A percentile compares a stretch with the other conserved stretches of the same genome.
These are phyloP conservation scores for Acanthamoeba triangularis DNA, from an alignment of 208 protist species.

Conservation along the genomic window DNA sequence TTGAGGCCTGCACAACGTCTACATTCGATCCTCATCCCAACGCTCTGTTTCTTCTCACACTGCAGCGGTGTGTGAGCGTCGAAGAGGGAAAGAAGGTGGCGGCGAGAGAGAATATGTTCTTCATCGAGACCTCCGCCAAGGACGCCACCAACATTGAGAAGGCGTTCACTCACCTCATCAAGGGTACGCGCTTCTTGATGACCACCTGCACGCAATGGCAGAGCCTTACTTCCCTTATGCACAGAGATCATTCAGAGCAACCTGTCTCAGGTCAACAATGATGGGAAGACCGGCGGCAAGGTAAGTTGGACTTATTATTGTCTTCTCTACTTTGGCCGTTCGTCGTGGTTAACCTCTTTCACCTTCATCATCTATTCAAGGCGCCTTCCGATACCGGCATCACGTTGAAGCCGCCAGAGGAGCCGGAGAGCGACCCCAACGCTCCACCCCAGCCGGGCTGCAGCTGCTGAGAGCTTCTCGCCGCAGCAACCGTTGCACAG, in stretches of 20 bases:
- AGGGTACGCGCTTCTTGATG: conserved; percentile 2
- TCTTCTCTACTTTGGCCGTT: not conserved
- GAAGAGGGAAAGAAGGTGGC: conserved; percentile 99
- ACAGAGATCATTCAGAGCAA: conserved; percentile 39
- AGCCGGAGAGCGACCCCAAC: not conserved
- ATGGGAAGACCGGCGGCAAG: not conserved
- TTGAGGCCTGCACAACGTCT: no score
- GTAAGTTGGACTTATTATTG: not conserved
- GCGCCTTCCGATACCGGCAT: not conserved
- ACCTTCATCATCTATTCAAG: not conserved
- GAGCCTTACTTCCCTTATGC: not conserved
- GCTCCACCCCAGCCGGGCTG: not conserved
- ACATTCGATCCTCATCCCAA: no score
- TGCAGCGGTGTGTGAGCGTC: conserved; percentile 92
- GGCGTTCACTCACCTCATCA: conserved; percentile 93
- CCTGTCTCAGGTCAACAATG: conserved; percentile 7
- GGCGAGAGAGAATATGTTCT: conserved; percentile 96
- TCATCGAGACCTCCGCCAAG: conserved; percentile 99
- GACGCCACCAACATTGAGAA: conserved; percentile 94
- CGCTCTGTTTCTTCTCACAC: not conserved
- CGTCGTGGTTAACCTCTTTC: not conserved
- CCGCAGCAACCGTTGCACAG: not conserved
- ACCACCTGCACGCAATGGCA: not conserved
- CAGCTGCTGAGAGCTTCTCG: not conserved
- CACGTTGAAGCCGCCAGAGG: conserved; percentile 36